Percentiles rank a stretch among this genome's conserved stretches.
phyloP scores from a whole-genome alignment of 139 green algal genomes.

The Gonium pectorale region DNA sequence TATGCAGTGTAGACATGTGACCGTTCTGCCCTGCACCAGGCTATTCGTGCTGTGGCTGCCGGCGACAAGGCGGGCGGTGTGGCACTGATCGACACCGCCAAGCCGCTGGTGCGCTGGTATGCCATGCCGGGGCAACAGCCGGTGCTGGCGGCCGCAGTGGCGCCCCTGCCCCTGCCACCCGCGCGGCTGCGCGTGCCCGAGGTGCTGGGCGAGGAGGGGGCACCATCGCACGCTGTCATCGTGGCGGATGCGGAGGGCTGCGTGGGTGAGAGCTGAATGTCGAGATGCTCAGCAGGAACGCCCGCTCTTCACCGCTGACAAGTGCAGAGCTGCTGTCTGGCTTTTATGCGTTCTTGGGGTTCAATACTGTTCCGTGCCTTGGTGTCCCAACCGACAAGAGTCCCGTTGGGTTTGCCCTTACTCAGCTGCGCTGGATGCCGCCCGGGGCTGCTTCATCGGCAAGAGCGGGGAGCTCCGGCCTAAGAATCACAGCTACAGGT shows the following conservation, averaged over 20 bases:
- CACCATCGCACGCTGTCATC: slow-evolving; percentile 28
- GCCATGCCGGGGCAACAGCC: slow-evolving; percentile 31
- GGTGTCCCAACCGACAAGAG: too few relatives aligned
- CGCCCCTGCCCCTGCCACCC: slow-evolving; percentile 47
- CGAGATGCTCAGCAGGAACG: too few relatives aligned
- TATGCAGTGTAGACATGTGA: too few relatives aligned
- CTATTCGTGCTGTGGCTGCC: slow-evolving; percentile 21
- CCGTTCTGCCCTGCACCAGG: too few relatives aligned
- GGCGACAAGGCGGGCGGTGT: slow-evolving; percentile 42
- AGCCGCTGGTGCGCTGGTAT: slow-evolving; percentile 44
- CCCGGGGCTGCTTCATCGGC: slow-evolving; percentile 35
- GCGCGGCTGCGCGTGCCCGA: neutral
- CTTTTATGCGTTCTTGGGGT: too few relatives aligned
- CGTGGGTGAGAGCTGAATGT: slow-evolving; percentile 18
- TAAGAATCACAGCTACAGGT: slow-evolving; percentile 35
- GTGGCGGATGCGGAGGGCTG: slow-evolving; percentile 31
- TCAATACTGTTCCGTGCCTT: too few relatives aligned
- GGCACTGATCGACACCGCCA: slow-evolving; percentile 46
- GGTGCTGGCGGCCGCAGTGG: slow-evolving; percentile 30
- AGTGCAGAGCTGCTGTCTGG: too few relatives aligned
- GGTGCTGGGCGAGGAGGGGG: slow-evolving; percentile 18
- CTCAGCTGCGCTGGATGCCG: slow-evolving; percentile 37
- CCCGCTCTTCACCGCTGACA: too few relatives aligned
- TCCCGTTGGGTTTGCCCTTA: too few relatives aligned
- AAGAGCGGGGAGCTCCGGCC: slow-evolving; percentile 46